Evolutionary conservation across 352 stramenopile species (phyloP), one percentile per base, ranked within the genome.

Genomic region (Blastocystis sp.): DNA sequence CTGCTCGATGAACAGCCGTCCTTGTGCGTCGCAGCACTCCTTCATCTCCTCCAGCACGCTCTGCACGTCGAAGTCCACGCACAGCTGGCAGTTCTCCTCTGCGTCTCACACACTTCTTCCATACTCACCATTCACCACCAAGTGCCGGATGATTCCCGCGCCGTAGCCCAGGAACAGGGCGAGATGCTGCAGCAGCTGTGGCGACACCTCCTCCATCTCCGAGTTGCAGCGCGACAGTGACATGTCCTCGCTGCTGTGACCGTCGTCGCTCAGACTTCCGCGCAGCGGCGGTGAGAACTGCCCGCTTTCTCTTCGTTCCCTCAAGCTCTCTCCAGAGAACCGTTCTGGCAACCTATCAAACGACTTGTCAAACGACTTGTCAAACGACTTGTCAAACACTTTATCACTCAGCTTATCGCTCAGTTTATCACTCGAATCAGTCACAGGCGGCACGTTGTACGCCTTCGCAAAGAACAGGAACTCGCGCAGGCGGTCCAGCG

Each of bases 31-130:
- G 28, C 74, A 84, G 38, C 28, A 64, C 10, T 14, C 2, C 38
- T 45, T 28, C 40, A 84, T 84, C 4, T 84, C 53, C 10, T 41
- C 23, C 40, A 84, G 34, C 23, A 84, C 14, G 7, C 40, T 11
- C 7, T 67, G 21, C 48, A 84, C 74, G n/a, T 48, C 61, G 17
- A 70, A 48, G 9, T 84, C 56, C 2, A 84, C 23, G 5, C 65
- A 67, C 40, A 84, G 7, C 7, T 69, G 34, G 34, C 74, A 67
- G 21, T 84, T 84, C 34, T 70, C 74, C 28, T 84, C 74, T 84
- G 65, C n/a, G 4, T 34, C 11, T 84, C 38, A 84, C 28, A 2
- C 74, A 19, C 41, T 10, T 19, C 17, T 7, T 1, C 56, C 17
- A 21, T 23, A 34, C 19, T 21, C 48, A 84, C 74, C 74, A 52